A percentile compares a stretch with the other conserved stretches of the same genome.
Evolutionary conservation across 1,139 yeast species (phyloP).

Genomic region (Saccharomyces hybrid): DNA sequence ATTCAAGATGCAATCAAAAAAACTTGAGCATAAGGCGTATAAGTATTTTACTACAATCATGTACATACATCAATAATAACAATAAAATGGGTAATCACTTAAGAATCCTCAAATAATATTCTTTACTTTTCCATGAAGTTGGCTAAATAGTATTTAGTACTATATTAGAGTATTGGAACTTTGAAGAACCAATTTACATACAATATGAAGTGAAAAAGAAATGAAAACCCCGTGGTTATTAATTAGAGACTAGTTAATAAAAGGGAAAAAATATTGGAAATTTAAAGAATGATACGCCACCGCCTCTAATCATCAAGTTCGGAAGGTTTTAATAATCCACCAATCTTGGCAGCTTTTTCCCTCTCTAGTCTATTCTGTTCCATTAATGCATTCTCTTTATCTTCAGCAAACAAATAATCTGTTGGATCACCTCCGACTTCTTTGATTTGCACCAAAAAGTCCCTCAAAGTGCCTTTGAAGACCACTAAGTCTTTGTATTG

Average conservation of each 20-base stretch:
- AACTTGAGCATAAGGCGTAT: background rate
- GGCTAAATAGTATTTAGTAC: background rate
- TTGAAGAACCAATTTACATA: background rate
- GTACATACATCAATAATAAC: background rate
- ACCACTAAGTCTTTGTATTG: slow-evolving; percentile 67
- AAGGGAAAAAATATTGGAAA: background rate
- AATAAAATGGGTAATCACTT: background rate
- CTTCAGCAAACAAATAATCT: slow-evolving; percentile 92
- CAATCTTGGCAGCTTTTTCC: slow-evolving; percentile 79
- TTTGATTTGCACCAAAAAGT: slow-evolving; percentile 91
- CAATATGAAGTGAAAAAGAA: background rate
- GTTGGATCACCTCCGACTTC: slow-evolving; percentile 91
- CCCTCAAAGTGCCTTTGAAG: slow-evolving; percentile 84
- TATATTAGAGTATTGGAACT: background rate
- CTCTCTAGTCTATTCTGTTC: slow-evolving; percentile 65
- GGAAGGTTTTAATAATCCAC: slow-evolving; percentile 93
- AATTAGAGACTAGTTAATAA: background rate
- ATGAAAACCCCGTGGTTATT: background rate
- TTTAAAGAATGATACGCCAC: background rate
- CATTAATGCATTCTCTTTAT: slow-evolving; percentile 67
- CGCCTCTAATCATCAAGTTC: slow-evolving; percentile 68
- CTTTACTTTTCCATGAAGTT: background rate
- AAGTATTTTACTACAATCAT: background rate
- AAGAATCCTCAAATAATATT: background rate
- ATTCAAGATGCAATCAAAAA: slow-evolving; percentile 68